Conservation (phyloP, 129 eudicot genomes). For the Tagetes patula region DNA sequence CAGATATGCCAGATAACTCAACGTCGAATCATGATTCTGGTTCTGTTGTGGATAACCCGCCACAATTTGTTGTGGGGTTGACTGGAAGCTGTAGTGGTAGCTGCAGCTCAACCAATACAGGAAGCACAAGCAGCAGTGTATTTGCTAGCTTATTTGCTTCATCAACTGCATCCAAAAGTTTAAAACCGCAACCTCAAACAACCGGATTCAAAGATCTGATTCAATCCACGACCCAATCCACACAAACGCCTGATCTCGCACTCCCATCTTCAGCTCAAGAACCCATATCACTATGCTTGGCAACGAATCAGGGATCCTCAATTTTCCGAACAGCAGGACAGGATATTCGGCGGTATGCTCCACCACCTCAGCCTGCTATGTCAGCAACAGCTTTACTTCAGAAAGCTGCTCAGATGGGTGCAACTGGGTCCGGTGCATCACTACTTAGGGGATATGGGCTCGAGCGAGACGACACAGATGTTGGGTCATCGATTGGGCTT, state of each 20-base stretch:
- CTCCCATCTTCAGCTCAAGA: constrained; percentile 54
- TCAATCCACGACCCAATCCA: constrained; percentile 43
- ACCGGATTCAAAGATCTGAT: constrained; percentile 57
- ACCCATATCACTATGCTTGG: constrained; percentile 64
- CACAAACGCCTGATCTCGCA: constrained; percentile 34
- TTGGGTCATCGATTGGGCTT: constrained; percentile 55
- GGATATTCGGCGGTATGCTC: constrained; percentile 67
- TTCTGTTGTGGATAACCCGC: constrained; percentile 39
- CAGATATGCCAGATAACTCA: constrained; percentile 52
- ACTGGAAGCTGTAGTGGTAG: constrained; percentile 54
- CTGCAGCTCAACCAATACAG: constrained; percentile 59
- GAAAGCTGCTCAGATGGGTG: constrained; percentile 39
- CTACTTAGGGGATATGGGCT: constrained; percentile 75
- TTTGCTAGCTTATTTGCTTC: constrained; percentile 89
- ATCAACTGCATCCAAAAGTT: constrained; percentile 56
- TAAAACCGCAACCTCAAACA: constrained; percentile 38
- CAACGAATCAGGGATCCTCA: constrained; percentile 71
- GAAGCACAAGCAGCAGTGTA: constrained; percentile 68
- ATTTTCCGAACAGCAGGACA: constrained; percentile 54
- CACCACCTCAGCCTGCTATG: constrained; percentile 80
- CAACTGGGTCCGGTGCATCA: constrained; percentile 64
- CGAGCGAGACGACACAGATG: constrained; percentile 55
- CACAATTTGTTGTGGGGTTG: constrained; percentile 35
- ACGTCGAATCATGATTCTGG: constrained; percentile 28
- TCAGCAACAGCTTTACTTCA: constrained; percentile 83